These are phyloP conservation scores for Parietaria judaica DNA, from an alignment of 306 rosid genomes.

Conservation along the genomic window DNA sequence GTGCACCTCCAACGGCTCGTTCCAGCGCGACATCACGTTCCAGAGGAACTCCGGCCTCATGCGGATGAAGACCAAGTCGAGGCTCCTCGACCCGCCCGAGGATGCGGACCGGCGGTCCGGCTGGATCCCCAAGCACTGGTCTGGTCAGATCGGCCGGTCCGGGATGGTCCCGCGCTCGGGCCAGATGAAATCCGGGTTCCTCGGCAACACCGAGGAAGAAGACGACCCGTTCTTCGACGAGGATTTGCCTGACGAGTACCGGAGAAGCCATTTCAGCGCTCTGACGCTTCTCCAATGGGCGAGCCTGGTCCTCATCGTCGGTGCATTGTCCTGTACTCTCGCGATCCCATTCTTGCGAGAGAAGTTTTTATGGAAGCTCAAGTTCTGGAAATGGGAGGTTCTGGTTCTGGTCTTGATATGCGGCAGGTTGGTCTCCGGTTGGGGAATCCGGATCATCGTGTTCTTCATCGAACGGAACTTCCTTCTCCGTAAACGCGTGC, in stretches of 20 bases:
- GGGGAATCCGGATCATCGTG: slow-evolving; percentile 53
- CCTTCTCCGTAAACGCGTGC: slow-evolving; percentile 55
- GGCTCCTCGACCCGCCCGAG: slow-evolving; percentile 72
- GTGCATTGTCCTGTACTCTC: slow-evolving; percentile 37
- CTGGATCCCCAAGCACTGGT: slow-evolving; percentile 17
- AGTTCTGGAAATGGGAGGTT: slow-evolving; percentile 83
- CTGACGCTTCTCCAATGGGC: slow-evolving; percentile 59
- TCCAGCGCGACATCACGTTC: slow-evolving; percentile 43
- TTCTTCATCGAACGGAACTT: slow-evolving; percentile 70
- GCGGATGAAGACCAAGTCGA: slow-evolving; percentile 51
- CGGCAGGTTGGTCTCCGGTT: slow-evolving; percentile 76
- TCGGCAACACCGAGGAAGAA: slow-evolving; percentile 48
- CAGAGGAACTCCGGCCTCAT: slow-evolving; percentile 35
- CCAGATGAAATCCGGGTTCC: slow-evolving; percentile 43
- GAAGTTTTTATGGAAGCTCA: slow-evolving; percentile 43
- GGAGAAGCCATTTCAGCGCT: slow-evolving; percentile 21
- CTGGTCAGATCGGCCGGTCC: slow-evolving; percentile 31
- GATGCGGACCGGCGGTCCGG: slow-evolving; percentile 39
- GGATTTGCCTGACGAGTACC: slow-evolving; percentile 55
- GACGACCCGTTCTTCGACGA: slow-evolving; percentile 76
- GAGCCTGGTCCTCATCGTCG: slow-evolving; percentile 52
- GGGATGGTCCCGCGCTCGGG: slow-evolving; percentile 43
- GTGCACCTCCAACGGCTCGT: slow-evolving; percentile 67
- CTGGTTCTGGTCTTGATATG: slow-evolving; percentile 61
- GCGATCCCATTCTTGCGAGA: slow-evolving; percentile 26